A percentile compares a stretch with the other conserved stretches of the same genome.
Conservation (phyloP, 768 basidiomycete genomes). For the Hebeloma cylindrosporum region DNA sequence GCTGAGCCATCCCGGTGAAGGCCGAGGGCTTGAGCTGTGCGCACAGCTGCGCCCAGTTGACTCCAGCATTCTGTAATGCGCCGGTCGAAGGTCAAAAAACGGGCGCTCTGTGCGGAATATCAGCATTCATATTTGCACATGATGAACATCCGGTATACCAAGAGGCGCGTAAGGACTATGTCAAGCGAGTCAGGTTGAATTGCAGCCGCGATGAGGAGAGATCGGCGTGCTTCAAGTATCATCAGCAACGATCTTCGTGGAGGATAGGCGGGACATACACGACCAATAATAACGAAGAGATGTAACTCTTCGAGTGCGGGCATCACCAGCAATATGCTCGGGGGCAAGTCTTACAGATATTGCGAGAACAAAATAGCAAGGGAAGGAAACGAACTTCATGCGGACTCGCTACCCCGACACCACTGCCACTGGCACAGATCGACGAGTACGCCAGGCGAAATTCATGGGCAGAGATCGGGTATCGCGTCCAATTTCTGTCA, state of each 20-base stretch:
- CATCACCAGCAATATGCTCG: constrained; percentile 80
- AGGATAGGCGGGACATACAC: constrained; percentile 54
- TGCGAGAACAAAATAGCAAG: constrained; percentile 86
- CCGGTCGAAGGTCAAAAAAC: constrained; percentile 69
- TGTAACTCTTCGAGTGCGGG: constrained; percentile 70
- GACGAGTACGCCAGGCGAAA: constrained; percentile 74
- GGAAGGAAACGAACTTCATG: constrained; percentile 85
- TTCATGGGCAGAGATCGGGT: constrained; percentile 83
- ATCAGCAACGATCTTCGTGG: constrained; percentile 11
- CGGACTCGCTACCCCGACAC: constrained; percentile 60
- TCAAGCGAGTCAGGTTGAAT: constrained; percentile 92
- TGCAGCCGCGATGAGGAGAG: constrained; percentile 87
- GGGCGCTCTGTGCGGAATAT: constrained; percentile 42
- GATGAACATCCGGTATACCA: constrained; percentile 53
- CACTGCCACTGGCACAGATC: constrained; percentile 59
- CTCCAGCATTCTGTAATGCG: constrained; percentile 96
- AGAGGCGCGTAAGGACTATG: constrained; percentile 85
- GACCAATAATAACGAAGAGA: constrained; percentile 95
- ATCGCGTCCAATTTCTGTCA: constrained; percentile 89
- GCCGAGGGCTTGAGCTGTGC: constrained; percentile 92
- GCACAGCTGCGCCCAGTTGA: constrained; percentile 87
- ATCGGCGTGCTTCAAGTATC: constrained; percentile 65
- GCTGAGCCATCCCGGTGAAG: constrained; percentile 86
- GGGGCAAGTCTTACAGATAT: constrained; percentile 85
- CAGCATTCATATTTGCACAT: neutral